Evolutionary conservation across 106 monocot species (phyloP).

Genomic region (Amphibolis antarctica): DNA sequence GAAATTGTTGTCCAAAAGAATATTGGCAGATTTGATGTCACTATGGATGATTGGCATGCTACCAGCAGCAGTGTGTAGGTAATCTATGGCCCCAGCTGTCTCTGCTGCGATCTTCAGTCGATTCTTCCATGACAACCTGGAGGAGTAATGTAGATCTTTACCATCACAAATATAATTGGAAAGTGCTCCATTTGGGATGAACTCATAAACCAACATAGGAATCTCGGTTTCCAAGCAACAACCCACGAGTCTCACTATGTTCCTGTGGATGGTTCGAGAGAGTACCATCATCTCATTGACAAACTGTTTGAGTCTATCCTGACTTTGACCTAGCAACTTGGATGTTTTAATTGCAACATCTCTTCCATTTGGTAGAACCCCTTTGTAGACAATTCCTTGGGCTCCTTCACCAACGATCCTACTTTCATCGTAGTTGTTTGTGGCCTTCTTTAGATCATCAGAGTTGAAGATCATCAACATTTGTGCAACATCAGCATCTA

Average conservation of each 20-base stretch:
- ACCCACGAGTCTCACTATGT: constrained; percentile 8
- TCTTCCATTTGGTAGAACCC: constrained; percentile 6
- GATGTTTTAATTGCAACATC: constrained; percentile 13
- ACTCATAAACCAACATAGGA: constrained; percentile 12
- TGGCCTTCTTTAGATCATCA: constrained; percentile 5
- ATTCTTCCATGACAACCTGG: neutral
- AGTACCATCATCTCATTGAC: constrained; percentile 11
- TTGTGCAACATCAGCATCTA: neutral
- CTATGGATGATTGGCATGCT: constrained; percentile 19
- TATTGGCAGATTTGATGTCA: constrained; percentile 33
- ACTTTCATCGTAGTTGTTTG: constrained; percentile 3
- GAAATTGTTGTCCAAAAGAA: constrained; percentile 23
- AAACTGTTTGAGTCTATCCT: constrained; percentile 10
- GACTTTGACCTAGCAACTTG: neutral
- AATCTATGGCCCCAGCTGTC: constrained; percentile 9
- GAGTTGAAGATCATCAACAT: constrained; percentile 1
- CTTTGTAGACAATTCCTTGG: constrained; percentile 6
- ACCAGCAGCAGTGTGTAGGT: constrained; percentile 2
- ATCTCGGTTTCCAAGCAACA: constrained; percentile 9
- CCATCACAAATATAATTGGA: constrained; percentile 3
- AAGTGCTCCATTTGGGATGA: constrained; percentile 10
- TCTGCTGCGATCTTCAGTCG: constrained; percentile 7
- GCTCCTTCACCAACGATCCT: constrained; percentile 8
- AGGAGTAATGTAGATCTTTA: neutral
- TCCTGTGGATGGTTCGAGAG: constrained; percentile 9